Evolutionary conservation across 805 yeast genomes (phyloP).

Genomic region (Metschnikowia similis): DNA sequence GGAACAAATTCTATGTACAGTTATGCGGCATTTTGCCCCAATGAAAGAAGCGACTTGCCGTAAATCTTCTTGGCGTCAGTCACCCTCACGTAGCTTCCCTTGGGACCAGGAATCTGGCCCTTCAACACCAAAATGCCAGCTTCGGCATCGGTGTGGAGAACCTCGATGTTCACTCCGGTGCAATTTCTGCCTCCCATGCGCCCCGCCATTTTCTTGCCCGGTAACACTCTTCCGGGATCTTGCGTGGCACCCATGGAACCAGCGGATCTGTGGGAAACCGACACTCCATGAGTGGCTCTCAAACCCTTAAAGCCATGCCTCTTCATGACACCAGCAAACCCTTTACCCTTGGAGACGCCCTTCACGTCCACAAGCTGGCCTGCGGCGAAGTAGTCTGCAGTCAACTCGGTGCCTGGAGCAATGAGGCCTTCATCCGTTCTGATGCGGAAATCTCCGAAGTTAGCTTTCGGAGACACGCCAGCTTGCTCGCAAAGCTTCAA

Average conservation of each 20-base stretch:
- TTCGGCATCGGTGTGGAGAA: slow-evolving; percentile 75
- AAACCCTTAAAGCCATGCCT: slow-evolving; percentile 87
- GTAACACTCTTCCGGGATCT: slow-evolving; percentile 92
- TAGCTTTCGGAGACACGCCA: slow-evolving; percentile 75
- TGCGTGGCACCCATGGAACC: slow-evolving; percentile 97
- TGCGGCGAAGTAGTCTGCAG: slow-evolving; percentile 75
- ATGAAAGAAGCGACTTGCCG: slow-evolving; percentile 30
- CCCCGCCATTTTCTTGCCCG: slow-evolving; percentile 98
- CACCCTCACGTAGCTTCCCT: slow-evolving; percentile 66
- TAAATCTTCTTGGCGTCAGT: slow-evolving; percentile 69
- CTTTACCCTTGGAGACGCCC: slow-evolving; percentile 86
- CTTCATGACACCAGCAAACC: slow-evolving; percentile 97
- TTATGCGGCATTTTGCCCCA: slow-evolving; percentile 3
- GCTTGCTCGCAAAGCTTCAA: slow-evolving; percentile 79
- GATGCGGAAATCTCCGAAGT: slow-evolving; percentile 76
- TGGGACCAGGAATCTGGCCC: slow-evolving; percentile 91
- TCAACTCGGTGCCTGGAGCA: slow-evolving; percentile 72
- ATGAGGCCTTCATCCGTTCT: slow-evolving; percentile 60
- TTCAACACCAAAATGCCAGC: slow-evolving; percentile 78
- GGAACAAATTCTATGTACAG: slow-evolving; percentile 1
- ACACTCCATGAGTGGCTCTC: slow-evolving; percentile 93
- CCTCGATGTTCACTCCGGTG: slow-evolving; percentile 72
- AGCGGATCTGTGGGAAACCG: slow-evolving; percentile 88
- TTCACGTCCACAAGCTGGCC: slow-evolving; percentile 84
- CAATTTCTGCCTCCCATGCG: slow-evolving; percentile 79